phyloP scores from a whole-genome alignment of 176 grass and related monocot species.

The Carex kokanica region DNA sequence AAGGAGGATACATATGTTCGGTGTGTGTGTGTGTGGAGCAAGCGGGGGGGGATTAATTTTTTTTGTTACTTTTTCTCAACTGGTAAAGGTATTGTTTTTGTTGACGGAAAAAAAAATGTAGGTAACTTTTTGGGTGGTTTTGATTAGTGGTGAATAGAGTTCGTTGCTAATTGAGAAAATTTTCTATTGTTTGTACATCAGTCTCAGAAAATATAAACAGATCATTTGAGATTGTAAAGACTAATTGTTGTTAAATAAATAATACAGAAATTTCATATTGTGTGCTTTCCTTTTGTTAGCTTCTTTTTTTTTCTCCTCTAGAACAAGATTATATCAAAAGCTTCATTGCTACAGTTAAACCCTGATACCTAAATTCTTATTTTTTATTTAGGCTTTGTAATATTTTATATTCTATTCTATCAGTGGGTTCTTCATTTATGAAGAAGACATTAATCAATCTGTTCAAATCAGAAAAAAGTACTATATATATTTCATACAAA shows the following conservation, averaged over 20 bases:
- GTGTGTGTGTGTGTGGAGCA: background rate
- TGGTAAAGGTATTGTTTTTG: background rate
- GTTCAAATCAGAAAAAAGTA: background rate
- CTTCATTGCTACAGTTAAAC: no score
- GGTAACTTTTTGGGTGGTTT: background rate
- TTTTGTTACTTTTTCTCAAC: background rate
- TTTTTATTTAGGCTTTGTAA: background rate
- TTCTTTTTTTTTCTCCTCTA: no score
- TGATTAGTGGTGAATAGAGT: no score
- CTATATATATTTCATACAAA: background rate
- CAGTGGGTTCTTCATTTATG: background rate
- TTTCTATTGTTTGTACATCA: slow-evolving; percentile 9
- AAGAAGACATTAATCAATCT: background rate
- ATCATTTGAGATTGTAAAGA: slow-evolving; percentile 16
- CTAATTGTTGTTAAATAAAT: background rate
- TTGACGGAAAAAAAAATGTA: no score
- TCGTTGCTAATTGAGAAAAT: slow-evolving; percentile 14
- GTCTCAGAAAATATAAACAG: background rate
- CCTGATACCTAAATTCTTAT: background rate
- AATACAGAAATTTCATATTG: background rate
- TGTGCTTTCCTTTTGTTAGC: background rate
- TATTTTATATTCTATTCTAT: background rate
- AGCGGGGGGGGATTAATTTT: background rate
- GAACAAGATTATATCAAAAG: no score
- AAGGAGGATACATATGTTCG: background rate